phyloP scores from a whole-genome alignment of 78 protist genomes.

The Dictyostelium capitatum region DNA sequence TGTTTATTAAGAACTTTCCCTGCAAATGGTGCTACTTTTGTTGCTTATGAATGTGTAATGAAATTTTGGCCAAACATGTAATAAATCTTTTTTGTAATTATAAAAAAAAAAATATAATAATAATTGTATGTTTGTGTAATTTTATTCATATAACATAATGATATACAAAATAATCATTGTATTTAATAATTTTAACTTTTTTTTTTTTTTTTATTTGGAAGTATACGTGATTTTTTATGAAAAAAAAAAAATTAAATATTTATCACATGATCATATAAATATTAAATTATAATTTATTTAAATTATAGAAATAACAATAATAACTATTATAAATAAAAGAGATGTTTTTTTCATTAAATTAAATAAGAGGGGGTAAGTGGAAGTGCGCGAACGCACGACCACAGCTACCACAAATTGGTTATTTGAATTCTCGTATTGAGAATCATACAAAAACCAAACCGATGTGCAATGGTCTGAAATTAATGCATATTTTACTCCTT shows the following conservation, averaged over 20 bases:
- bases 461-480: slow-evolving; percentile 13
- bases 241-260: no score
- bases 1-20: slow-evolving; percentile 77
- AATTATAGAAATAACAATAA: no score
- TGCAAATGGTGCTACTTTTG: slow-evolving; percentile 78
- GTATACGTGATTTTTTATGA: no score
- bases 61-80: neutral
- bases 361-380: neutral
- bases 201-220: no score
- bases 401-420: slow-evolving; percentile 4
- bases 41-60: slow-evolving; percentile 55
- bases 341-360: neutral
- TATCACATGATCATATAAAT: no score
- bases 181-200: no score
- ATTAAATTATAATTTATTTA: no score
- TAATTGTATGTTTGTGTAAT: neutral
- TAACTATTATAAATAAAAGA: no score
- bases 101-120: neutral
- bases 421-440: slow-evolving; percentile 21
- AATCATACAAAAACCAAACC: slow-evolving; percentile 28
- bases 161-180: no score
- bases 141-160: no score
- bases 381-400: slow-evolving; percentile 18
- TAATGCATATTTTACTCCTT: neutral
- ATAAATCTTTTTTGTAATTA: neutral